Percentiles rank a stretch among this genome's conserved stretches.
Evolutionary conservation across 345 rosid species (phyloP).

Genomic region (Draba incana): DNA sequence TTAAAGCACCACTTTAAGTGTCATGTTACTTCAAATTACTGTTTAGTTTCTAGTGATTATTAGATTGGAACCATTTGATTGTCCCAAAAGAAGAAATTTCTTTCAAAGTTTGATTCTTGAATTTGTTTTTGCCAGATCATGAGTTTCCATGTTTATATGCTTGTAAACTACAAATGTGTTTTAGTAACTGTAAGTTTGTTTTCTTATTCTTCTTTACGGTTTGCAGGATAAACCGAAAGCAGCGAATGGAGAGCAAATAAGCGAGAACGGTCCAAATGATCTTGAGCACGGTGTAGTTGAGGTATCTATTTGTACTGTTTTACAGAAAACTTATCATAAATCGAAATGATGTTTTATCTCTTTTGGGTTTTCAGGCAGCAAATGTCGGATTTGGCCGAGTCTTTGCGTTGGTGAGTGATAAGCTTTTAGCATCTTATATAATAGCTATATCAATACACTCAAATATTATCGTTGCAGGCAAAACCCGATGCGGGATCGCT

Average conservation of each 20-base stretch:
- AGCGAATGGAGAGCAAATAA: conserved; percentile 47
- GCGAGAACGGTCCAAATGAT: conserved; percentile 45
- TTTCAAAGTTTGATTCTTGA: conserved; percentile 17
- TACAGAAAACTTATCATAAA: conserved; percentile 16
- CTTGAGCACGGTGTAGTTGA: conserved; percentile 66
- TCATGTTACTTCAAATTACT: not conserved
- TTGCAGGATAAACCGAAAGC: conserved; percentile 46
- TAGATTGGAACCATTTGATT: not conserved
- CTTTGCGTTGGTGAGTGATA: conserved; percentile 64
- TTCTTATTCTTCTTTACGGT: not conserved
- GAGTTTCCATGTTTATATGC: conserved; percentile 5
- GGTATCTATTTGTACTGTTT: conserved; percentile 45
- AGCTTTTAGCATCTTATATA: not conserved
- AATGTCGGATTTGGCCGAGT: conserved; percentile 76
- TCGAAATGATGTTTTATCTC: conserved; percentile 1
- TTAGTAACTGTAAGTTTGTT: not conserved
- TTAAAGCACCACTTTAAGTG: not conserved
- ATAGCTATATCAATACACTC: not conserved
- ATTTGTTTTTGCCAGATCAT: not conserved
- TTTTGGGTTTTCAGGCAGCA: conserved; percentile 49
- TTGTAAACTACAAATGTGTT: not conserved
- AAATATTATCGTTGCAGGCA: conserved; percentile 51
- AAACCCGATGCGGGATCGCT: conserved; percentile 81
- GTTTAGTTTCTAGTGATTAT: not conserved
- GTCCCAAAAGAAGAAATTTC: not conserved